Base-by-base conservation (phyloP, 805 yeast genomes). In the Candida lessepsii region DNA sequence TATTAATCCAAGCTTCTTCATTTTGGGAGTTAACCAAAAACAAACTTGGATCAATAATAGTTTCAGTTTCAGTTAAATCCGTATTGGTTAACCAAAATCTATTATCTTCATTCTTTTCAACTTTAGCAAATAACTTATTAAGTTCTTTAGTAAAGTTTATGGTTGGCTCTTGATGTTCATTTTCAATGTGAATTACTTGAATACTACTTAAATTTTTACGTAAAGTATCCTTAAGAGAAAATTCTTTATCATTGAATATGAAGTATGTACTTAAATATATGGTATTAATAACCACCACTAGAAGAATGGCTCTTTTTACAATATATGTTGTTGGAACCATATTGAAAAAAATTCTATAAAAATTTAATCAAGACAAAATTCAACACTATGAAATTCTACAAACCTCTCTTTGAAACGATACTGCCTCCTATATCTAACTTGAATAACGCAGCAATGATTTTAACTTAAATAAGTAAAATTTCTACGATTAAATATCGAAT, bases 61-160 rank as follows among this genome's bases (percentile, higher is more conserved):
- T 18, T 10, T 43, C 23, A n/a, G 52, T 45, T 9, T 49, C 38
- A 10, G 52, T 46, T 10, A 57, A 38, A 4, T 46, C 49, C 16
- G 60, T 56, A 29, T 57, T 43, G 11, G 56, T 50, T 17, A 50
- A 32, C 65, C 65, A 58, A 41, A 48, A 60, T n/a, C 45, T 40
- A 13, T 50, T 37, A 9, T 18, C 47, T 11, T 45, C 45, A 15
- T 56, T 46, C 10, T 37, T 13, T 16, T 47, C 46, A 9, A 60
- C 59, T 32, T 47, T 40, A 4, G 31, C 17, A 33, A 59, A 45
- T 2, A 49, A 40, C 10, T 32, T 29, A 10, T 40, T 25, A 3
- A 55, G 26, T 20, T 48, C 49, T 7, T 41, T 14, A 9, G 29
- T 18, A 29, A 39, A 45, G 26, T 47, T 37, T 1, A 38, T 25